A percentile compares a stretch with the other conserved stretches of the same genome.
These are phyloP conservation scores for Oehlia diaphana DNA, from an alignment of 192 early-diverging fungal species.

Conservation along the genomic window DNA sequence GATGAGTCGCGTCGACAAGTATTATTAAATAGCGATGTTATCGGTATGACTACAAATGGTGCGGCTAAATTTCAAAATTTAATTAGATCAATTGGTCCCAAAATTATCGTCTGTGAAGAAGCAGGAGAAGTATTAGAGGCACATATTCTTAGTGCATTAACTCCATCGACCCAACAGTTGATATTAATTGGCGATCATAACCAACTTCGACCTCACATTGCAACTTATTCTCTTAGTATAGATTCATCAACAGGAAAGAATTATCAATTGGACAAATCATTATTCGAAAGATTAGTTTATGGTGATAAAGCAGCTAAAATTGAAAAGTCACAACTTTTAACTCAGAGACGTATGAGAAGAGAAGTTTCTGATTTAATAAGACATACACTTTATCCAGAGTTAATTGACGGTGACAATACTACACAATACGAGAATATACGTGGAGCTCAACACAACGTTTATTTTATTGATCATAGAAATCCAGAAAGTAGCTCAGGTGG, in stretches of 20 bases:
- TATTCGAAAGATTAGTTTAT: conserved; percentile 50
- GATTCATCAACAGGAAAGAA: conserved; percentile 42
- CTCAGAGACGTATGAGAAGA: conserved; percentile 51
- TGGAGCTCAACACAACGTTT: conserved; percentile 48
- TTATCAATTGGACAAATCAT: conserved; percentile 44
- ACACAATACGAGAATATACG: conserved; percentile 32
- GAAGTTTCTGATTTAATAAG: conserved; percentile 50
- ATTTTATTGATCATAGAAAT: conserved; percentile 50
- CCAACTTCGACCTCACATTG: conserved; percentile 16
- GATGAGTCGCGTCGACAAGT: conserved; percentile 36
- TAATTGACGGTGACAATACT: conserved; percentile 42
- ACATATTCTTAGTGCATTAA: conserved; percentile 51
- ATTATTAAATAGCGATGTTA: conserved; percentile 37
- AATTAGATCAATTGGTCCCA: conserved; percentile 39
- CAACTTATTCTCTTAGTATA: conserved; percentile 24
- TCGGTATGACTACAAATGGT: conserved; percentile 66
- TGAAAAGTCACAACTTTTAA: not conserved
- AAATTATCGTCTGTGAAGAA: conserved; percentile 59
- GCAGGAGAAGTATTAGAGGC: conserved; percentile 61
- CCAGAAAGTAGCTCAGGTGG: conserved; percentile 37
- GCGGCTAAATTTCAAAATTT: conserved; percentile 49
- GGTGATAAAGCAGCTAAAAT: conserved; percentile 16
- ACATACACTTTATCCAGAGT: conserved; percentile 45
- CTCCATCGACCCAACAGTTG: conserved; percentile 49
- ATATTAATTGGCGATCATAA: conserved; percentile 55